Base-by-base conservation (phyloP, 352 stramenopile species). In the Peronospora belbahrii region DNA sequence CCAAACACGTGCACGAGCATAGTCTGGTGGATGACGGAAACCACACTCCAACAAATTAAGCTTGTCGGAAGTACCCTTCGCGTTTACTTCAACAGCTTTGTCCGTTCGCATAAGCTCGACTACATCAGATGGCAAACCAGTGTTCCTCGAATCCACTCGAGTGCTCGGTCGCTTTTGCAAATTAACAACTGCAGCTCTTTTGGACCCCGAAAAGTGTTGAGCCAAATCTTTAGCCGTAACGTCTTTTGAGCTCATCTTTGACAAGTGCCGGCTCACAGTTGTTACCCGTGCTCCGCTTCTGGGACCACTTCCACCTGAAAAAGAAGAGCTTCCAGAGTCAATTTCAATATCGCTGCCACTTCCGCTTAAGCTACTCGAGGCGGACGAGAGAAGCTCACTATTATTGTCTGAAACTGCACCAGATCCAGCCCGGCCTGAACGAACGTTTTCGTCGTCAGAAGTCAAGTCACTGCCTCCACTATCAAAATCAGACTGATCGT, bases 51-150 rank as follows among this genome's bases (percentile, higher is more conserved):
- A 66, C 45, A 88, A 45, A 22, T 91, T 88, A 3, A 91, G 54
- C 32, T 88, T 67, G 27, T 91, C 80, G 15, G 62, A 43, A 13
- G 55, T 81, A 14, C 76, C 80, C 25, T 73, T 49, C 9, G 62
- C 55, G 25, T 74, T 53, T 3, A 88, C 58, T 11, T 59, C 40
- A 13, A 69, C 64, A 40, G 66, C 55, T 43, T 66, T 50, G 42
- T 91, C 80, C 0, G 74, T 88, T 15, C 80, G 74, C 80, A 91
- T 91, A 3, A 91, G 59, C 37, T 88, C 73, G 32, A 82, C 63
- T 13, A 91, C 60, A 40, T 86, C 65, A 22, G 63, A 60, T 28
- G 73, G 61, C 28, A 70, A 52, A 27, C 56, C 56, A 42, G 35
- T 48, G 13, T 59, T 66, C 46, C 61, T 62, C 7, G 56, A 64